phyloP scores from a whole-genome alignment of 1,284 basidiomycete genomes.

The Singerocomus inundabilis region DNA sequence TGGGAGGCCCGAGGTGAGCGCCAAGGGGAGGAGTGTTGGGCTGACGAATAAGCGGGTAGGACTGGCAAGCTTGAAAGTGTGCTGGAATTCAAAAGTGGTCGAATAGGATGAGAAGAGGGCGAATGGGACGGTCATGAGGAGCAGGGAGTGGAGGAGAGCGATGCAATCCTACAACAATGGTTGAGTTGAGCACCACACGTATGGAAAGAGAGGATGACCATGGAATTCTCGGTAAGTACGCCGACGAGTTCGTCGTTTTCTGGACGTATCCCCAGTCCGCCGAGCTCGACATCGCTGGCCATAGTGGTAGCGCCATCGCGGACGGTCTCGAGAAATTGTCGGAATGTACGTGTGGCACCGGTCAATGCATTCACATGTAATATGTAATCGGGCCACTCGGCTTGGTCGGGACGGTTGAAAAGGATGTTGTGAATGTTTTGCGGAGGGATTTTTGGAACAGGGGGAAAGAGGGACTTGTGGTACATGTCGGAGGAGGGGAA shows the following conservation, averaged over 20 bases:
- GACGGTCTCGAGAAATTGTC: slow-evolving; percentile 50
- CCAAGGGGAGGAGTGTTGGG: slow-evolving; percentile 47
- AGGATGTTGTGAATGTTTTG: slow-evolving; percentile 58
- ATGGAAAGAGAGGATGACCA: slow-evolving; percentile 41
- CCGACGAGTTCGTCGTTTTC: slow-evolving; percentile 58
- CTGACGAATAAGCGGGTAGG: slow-evolving; percentile 63
- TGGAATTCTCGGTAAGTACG: slow-evolving; percentile 65
- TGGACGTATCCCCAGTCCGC: slow-evolving; percentile 54
- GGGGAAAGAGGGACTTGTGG: slow-evolving; percentile 40
- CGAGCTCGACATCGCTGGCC: slow-evolving; percentile 41
- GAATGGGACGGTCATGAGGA: slow-evolving; percentile 59
- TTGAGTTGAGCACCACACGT: background rate
- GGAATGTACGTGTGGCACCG: slow-evolving; percentile 44
- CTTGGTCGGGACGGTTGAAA: slow-evolving; percentile 53
- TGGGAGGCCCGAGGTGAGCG: slow-evolving; percentile 51
- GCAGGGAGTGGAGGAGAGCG: slow-evolving; percentile 52
- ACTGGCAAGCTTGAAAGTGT: slow-evolving; percentile 52
- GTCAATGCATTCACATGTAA: slow-evolving; percentile 57
- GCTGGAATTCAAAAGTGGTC: slow-evolving; percentile 64
- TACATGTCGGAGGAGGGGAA: slow-evolving; percentile 28
- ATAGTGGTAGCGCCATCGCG: slow-evolving; percentile 59
- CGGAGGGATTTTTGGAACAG: slow-evolving; percentile 39
- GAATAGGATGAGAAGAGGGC: slow-evolving; percentile 62
- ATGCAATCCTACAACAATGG: slow-evolving; percentile 57
- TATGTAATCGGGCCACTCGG: slow-evolving; percentile 51